phyloP scores from a whole-genome alignment of 2,329 filamentous ascomycete genomes.

The Hypoxylon sp. region DNA sequence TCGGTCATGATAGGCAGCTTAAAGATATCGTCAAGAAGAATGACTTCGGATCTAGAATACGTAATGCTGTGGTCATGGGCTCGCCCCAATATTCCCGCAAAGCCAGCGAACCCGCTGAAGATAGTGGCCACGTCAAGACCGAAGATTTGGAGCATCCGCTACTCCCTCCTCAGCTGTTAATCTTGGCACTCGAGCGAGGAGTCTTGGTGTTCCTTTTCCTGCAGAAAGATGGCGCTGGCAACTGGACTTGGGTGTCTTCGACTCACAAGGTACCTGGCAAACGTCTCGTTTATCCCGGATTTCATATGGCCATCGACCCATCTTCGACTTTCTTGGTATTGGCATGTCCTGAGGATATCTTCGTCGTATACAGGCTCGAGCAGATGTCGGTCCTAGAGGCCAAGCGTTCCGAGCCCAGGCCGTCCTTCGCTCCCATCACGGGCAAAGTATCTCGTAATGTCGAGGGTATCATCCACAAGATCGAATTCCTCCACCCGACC shows the following conservation, averaged over 20 bases:
- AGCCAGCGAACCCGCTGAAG: constrained; percentile 39
- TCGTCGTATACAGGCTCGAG: constrained; percentile 76
- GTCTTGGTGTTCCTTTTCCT: constrained; percentile 82
- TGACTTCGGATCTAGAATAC: constrained; percentile 81
- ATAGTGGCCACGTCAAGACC: constrained; percentile 44
- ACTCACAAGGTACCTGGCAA: constrained; percentile 65
- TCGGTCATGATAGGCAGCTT: constrained; percentile 73
- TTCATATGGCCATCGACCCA: constrained; percentile 78
- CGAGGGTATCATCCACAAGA: constrained; percentile 79
- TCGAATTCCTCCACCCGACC: constrained; percentile 83
- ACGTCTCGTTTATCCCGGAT: constrained; percentile 66
- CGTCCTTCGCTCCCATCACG: constrained; percentile 67
- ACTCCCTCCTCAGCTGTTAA: constrained; percentile 80
- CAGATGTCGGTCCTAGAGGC: too few species aligned
- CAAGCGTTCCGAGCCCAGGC: constrained; percentile 56
- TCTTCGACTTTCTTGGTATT: constrained; percentile 74
- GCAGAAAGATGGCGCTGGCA: constrained; percentile 52
- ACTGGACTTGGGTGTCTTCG: constrained; percentile 67
- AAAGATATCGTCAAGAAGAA: constrained; percentile 78
- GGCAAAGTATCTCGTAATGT: constrained; percentile 55
- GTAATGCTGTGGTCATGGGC: constrained; percentile 80
- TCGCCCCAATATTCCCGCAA: constrained; percentile 51
- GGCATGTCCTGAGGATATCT: constrained; percentile 72
- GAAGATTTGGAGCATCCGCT: constrained; percentile 49
- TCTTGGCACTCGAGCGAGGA: constrained; percentile 77